A percentile compares a stretch with the other conserved stretches of the same genome.
These are phyloP conservation scores for Annona squamosa DNA, from an alignment of 164 flowering plant genomes.

Conservation along the genomic window DNA sequence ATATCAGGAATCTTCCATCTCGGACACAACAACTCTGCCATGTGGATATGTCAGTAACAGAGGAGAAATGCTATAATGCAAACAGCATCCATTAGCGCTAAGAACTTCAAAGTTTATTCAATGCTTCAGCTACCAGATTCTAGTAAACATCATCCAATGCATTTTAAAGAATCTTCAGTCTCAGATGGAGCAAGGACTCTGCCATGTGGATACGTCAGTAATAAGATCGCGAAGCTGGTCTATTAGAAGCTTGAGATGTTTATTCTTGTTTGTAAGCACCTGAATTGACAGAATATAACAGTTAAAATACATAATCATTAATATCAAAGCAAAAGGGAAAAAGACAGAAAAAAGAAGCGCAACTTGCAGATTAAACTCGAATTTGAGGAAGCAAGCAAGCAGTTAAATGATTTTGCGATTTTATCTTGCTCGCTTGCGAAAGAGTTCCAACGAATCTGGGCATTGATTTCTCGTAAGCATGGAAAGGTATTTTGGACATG, in stretches of 20 bases:
- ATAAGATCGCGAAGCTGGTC: conserved; percentile 76
- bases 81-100: not conserved
- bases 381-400: too few species aligned
- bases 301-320: not conserved
- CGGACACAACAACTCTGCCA: conserved; percentile 84
- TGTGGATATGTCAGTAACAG: conserved; percentile 46
- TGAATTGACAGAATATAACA: conserved; percentile 15
- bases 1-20: conserved; percentile 3
- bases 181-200: conserved; percentile 71
- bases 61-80: not conserved
- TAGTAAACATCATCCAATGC: not conserved
- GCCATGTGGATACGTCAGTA: conserved; percentile 76
- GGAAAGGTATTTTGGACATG: too few species aligned
- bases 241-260: conserved; percentile 54
- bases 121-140: not conserved
- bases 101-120: not conserved
- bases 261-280: conserved; percentile 72
- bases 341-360: not conserved
- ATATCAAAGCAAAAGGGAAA: not conserved
- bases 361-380: too few species aligned
- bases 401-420: too few species aligned
- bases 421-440: too few species aligned
- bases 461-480: too few species aligned
- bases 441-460: too few species aligned
- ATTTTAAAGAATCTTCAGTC: not conserved